phyloP scores from a whole-genome alignment of 345 rosid genomes.

The Hirschfeldia incana region DNA sequence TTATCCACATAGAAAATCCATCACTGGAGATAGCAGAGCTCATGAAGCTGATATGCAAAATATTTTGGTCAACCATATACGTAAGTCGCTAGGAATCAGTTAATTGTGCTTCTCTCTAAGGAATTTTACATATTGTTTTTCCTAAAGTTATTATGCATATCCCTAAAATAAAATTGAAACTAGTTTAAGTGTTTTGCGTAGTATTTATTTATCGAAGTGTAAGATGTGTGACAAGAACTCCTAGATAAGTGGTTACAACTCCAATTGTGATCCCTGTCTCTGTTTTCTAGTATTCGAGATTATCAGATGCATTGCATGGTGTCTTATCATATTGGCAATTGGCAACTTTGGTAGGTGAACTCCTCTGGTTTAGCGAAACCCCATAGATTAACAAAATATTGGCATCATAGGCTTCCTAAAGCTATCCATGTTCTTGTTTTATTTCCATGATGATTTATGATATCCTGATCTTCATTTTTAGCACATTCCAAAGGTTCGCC shows the following conservation, averaged over 20 bases:
- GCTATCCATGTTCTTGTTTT: not conserved
- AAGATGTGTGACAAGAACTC: not conserved
- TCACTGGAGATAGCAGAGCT: not conserved
- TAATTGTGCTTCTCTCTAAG: not conserved
- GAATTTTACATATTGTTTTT: not conserved
- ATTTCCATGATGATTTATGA: not conserved
- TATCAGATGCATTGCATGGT: not conserved
- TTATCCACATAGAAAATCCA: not conserved
- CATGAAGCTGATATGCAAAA: not conserved
- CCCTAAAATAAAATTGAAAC: not conserved
- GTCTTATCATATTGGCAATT: not conserved
- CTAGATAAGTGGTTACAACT: not conserved
- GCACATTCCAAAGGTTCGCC: constrained; percentile 8
- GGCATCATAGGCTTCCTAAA: constrained; percentile 7
- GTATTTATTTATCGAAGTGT: not conserved
- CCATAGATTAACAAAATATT: not conserved
- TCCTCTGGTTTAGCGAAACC: not conserved
- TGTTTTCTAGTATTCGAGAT: not conserved
- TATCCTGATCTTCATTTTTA: not conserved
- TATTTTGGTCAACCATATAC: not conserved
- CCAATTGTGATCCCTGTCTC: not conserved
- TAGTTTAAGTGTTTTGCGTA: not conserved
- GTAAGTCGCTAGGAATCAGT: not conserved
- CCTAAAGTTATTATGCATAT: not conserved
- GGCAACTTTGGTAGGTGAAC: not conserved